A percentile compares a stretch with the other conserved stretches of the same genome.
Conservation (phyloP, 331 rosid genomes). For the Quercus phellos region DNA sequence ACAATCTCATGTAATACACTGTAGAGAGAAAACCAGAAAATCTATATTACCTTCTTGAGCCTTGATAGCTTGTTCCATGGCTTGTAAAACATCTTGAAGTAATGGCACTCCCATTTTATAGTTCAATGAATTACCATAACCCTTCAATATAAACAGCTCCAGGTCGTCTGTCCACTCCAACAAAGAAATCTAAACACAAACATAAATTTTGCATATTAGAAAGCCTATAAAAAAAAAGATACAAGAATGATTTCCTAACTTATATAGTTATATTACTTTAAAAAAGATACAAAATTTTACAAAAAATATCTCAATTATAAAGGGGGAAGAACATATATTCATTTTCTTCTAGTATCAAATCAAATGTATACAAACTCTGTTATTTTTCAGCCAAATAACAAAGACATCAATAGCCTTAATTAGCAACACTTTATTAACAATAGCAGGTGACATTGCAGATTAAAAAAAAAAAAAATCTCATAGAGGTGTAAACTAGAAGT, state of each 20-base stretch:
- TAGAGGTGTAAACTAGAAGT: not conserved
- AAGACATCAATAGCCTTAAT: not conserved
- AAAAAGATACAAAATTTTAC: not conserved
- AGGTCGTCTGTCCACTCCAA: slow-evolving; percentile 97
- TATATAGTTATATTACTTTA: not conserved
- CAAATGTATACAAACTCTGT: not conserved
- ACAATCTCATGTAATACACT: not conserved
- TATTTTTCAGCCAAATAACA: not conserved
- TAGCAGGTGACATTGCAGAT: not conserved
- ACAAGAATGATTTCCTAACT: not conserved
- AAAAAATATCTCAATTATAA: not conserved
- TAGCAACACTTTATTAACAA: not conserved
- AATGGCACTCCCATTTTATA: slow-evolving; percentile 88
- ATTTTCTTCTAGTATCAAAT: not conserved
- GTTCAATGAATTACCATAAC: slow-evolving; percentile 84
- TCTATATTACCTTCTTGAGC: slow-evolving; percentile 64
- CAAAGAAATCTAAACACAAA: slow-evolving; percentile 47
- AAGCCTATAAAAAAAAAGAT: not conserved
- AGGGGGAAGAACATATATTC: not conserved
- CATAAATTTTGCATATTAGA: slow-evolving; percentile 11
- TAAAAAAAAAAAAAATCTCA: not conserved
- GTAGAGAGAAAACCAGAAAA: not conserved
- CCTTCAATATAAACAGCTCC: slow-evolving; percentile 78
- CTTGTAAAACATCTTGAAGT: slow-evolving; percentile 69
- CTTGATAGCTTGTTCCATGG: slow-evolving; percentile 75